Evolutionary conservation across 2,329 filamentous ascomycete species (phyloP), one percentile per base, ranked within the genome.

Genomic region (Hypoxylon rubiginosum): DNA sequence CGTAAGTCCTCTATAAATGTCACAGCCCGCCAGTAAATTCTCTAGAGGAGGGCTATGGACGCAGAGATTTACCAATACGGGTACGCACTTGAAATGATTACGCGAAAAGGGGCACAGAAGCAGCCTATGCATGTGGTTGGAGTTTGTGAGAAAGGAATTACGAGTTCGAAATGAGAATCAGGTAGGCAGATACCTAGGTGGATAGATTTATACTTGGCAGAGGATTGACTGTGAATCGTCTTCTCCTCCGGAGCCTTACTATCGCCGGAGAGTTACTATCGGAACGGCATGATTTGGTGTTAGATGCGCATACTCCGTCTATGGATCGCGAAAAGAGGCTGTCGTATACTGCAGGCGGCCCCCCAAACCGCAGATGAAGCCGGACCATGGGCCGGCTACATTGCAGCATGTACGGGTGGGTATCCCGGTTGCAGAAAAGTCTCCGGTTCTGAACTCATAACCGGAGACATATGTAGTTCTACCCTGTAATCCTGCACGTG

Each of bases 401-500:
- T 52, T 34, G 11, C 8, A 5, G 39, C 19, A 7, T n/a, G 32
- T 15, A 19, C 13, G 15, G 39, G 21, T 34, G 50, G 34, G 50
- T 24, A 41, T 41, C n/a, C 34, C 36, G 32, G n/a, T 11, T 43
- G 34, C 2, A 24, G 17, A 26, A 28, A 39, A 39, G 30, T 53
- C 50, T 36, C 32, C 50, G 32, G 50, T 39, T 21, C 17, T 53
- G 4, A 6, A 26, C 9, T 21, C 32, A 19, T 15, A 26, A 32
- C 50, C 50, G 50, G 28, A 7, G 19, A 39, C 32, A 15, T 28
- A 39, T 1, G 4, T 28, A 7, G 26, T 7, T 19, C 45, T n/a
- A 21, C 43, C 43, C 24, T 34, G 49, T 2, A 28, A 53, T 41
- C 19, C 32, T 53, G 32, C 50, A 41, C 32, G 30, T 53, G 50